Evolutionary conservation across 2,329 filamentous ascomycete species (phyloP).

Genomic region (Madurella fahalii): DNA sequence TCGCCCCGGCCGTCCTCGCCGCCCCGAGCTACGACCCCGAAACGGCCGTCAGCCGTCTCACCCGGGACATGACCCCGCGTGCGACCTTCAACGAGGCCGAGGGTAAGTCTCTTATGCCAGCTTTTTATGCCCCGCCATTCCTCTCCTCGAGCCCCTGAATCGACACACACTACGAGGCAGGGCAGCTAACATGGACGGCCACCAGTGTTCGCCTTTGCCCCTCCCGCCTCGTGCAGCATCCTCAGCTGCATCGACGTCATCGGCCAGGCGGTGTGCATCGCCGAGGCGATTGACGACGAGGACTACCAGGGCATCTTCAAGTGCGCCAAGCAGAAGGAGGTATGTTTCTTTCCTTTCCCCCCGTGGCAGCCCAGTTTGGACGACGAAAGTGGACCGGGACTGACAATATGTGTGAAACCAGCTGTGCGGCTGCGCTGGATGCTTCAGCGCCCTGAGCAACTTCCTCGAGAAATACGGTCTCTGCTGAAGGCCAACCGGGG

Average conservation of each 20-base stretch:
- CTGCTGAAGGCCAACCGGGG: slow-evolving; percentile 1
- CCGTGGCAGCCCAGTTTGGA: too few species aligned
- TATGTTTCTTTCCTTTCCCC: not conserved
- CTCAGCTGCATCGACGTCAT: slow-evolving; percentile 21
- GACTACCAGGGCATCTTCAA: slow-evolving; percentile 16
- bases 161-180: not conserved
- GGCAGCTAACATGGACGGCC: not conserved
- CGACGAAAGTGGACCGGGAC: not conserved
- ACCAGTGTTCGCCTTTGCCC: slow-evolving; percentile 18
- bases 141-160: not conserved
- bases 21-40: slow-evolving; percentile 3
- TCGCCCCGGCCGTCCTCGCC: slow-evolving; percentile 7
- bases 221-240: slow-evolving; percentile 15
- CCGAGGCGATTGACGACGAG: slow-evolving; percentile 15
- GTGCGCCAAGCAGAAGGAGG: slow-evolving; percentile 20
- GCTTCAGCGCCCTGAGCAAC: slow-evolving; percentile 14
- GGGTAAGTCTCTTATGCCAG: not conserved
- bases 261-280: slow-evolving; percentile 17
- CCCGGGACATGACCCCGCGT: slow-evolving; percentile 12
- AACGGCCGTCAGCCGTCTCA: not conserved
- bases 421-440: slow-evolving; percentile 20
- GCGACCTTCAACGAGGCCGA: slow-evolving; percentile 19
- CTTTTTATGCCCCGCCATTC: not conserved
- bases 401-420: not conserved
- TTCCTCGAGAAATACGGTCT: slow-evolving; percentile 18